Conservation (phyloP, 73 alveolate genomes). For the Tetrahymena malaccensis region DNA sequence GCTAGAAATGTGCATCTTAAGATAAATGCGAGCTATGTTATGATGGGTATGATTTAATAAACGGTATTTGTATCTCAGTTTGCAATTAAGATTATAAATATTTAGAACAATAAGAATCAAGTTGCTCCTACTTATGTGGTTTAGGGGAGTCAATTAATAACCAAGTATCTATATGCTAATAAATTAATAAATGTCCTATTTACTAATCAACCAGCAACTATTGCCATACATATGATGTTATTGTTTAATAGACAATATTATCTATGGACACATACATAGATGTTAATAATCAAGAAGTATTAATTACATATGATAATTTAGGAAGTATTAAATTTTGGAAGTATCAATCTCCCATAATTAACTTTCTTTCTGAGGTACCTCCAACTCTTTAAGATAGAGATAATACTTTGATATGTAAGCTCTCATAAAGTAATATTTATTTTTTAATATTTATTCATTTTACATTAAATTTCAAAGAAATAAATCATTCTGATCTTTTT, state of each 20-base stretch:
- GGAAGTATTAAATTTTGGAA: not conserved
- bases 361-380: too few relatives aligned
- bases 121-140: not conserved
- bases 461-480: too few relatives aligned
- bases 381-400: too few relatives aligned
- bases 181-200: not conserved
- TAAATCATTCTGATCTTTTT: too few relatives aligned
- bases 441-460: too few relatives aligned
- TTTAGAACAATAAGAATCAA: not conserved
- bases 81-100: not conserved
- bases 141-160: not conserved
- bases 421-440: too few relatives aligned
- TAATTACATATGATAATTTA: not conserved
- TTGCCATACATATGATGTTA: not conserved
- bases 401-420: too few relatives aligned
- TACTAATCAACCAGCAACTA: not conserved
- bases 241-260: not conserved
- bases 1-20: not conserved
- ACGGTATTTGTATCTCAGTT: not conserved
- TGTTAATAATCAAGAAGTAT: not conserved
- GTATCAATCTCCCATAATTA: too few relatives aligned
- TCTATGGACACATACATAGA: not conserved
- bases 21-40: not conserved
- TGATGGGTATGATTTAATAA: not conserved
- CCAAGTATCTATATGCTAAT: not conserved